Evolutionary conservation across 2,329 filamentous ascomycete species (phyloP), one percentile per base, ranked within the genome.

Genomic region (Leptographium lundbergii): DNA sequence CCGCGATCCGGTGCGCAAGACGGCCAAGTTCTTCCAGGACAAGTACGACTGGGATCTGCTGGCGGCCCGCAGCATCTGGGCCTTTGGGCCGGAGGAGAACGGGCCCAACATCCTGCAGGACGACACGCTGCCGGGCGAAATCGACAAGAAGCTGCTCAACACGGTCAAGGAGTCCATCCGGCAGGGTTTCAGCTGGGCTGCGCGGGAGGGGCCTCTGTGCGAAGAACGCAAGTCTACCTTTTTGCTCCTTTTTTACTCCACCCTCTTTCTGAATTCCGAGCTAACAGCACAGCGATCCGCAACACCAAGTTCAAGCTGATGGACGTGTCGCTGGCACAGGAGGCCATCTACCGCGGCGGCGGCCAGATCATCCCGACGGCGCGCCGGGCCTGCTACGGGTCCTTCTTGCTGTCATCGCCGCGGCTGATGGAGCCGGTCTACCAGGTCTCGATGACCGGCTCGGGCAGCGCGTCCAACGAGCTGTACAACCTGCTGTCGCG

Each of bases 271-370:
- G 7, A 29, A 29, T 4, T 29, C 4, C 27, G 27, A 29, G 27
- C 59, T 63, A 58, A 60, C 61, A 3, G 63, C 62, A 63, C 67
- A 90, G 87, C 94, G 39, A 97, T 99, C 69, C 91, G 94, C 66
- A 99, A 99, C 73, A 90, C 90, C 66, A 96, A 96, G 70, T 99
- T 99, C 81, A 90, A 91, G 69, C 84, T 99, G 68, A 97, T 91
- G 62, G 92, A 97, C 69, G 84, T 96, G 58, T 79, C 87, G 50
- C 80, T 99, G 24, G 92, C 91, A 13, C 80, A 85, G 57, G 91
- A 97, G 73, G 88, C 92, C 57, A 97, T 99, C 69, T 95, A 91
- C 78, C 85, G 94, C 57, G 94, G 94, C 60, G 92, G 92, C 65
- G 94, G 94, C 52, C 94, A 99, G 72, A 95, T 99, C 69, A 99